These are phyloP conservation scores for Cynara cardunculus DNA, from an alignment of 129 eudicot species.

Conservation along the genomic window DNA sequence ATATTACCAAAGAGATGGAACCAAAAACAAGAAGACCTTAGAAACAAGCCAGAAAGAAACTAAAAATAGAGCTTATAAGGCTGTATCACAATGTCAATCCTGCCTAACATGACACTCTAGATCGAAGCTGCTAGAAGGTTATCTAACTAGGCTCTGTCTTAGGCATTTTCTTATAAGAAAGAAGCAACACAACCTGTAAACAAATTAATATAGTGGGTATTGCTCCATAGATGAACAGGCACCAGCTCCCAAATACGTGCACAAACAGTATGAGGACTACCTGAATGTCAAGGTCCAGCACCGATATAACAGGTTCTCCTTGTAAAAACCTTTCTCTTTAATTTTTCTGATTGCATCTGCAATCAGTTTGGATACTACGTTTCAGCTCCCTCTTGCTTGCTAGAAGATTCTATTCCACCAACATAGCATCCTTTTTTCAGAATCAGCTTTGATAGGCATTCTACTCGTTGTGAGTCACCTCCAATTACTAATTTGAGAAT, in stretches of 20 bases:
- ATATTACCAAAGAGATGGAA: not conserved
- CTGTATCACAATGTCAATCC: not conserved
- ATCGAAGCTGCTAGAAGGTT: not conserved
- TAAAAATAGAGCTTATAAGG: not conserved
- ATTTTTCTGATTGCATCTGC: slow-evolving; percentile 24
- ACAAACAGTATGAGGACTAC: slow-evolving; percentile 26
- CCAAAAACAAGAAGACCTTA: not conserved
- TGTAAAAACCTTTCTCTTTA: slow-evolving; percentile 30
- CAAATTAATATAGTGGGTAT: not conserved
- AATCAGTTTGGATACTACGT: slow-evolving; percentile 26
- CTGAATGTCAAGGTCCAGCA: slow-evolving; percentile 74
- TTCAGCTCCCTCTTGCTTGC: slow-evolving; percentile 10
- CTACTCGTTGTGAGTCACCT: slow-evolving; percentile 37
- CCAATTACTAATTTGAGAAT: slow-evolving; percentile 38
- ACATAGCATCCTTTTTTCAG: slow-evolving; percentile 58
- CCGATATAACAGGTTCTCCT: slow-evolving; percentile 64
- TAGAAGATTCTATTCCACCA: slow-evolving; percentile 28
- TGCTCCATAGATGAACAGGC: not conserved
- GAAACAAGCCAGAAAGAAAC: not conserved
- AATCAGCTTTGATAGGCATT: slow-evolving; percentile 39
- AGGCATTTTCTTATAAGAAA: not conserved
- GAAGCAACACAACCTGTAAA: not conserved
- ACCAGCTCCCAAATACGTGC: not conserved
- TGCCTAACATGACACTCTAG: not conserved
- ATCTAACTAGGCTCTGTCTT: not conserved